Evolutionary conservation across 2,329 filamentous ascomycete species (phyloP), one percentile per base, ranked within the genome.

Genomic region (Trichoderma koningii): DNA sequence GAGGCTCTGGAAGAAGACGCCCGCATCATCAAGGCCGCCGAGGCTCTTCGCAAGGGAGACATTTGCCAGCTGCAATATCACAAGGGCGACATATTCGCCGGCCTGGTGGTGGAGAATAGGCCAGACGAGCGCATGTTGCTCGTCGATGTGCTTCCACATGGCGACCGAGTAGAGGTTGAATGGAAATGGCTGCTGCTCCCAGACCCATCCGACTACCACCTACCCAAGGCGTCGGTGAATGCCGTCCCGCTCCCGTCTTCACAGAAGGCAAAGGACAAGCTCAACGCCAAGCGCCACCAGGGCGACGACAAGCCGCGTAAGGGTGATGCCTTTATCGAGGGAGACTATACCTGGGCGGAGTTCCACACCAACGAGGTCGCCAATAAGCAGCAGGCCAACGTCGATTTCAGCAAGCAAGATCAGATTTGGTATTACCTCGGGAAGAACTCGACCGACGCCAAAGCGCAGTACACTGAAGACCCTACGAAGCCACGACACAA

Each of bases 361-460:
- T 97, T 96, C 76, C 85, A 91, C 71, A 84, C 84, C 55, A 82
- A 85, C 70, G 81, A 85, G 48, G 79, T 83, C 59, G 73, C 73
- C 67, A 90, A 89, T 70, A 81, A 81, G 68, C 81, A 80, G 62
- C 87, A 91, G 75, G 83, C 82, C 73, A 90, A 88, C 76, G 80
- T 96, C 65, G 87, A 96, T 72, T 76, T 97, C 9, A 78, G 78
- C 67, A 91, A 90, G 74, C 82, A 88, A 17, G 85, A 94, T 67
- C 89, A 91, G 73, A 76, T 97, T 19, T 98, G 93, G 92, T 86
- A 92, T 78, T 98, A 97, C 75, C 83, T 99, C 66, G 92, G 92
- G 38, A 87, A 87, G 74, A 86, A 85, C 21, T 98, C 94, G 23
- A 97, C 94, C 7, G 94, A 98, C 73, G 90, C 92, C 62, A 93